Evolutionary conservation across 2,329 filamentous ascomycete genomes (phyloP).

Genomic region (Pseudogymnoascus sp.): DNA sequence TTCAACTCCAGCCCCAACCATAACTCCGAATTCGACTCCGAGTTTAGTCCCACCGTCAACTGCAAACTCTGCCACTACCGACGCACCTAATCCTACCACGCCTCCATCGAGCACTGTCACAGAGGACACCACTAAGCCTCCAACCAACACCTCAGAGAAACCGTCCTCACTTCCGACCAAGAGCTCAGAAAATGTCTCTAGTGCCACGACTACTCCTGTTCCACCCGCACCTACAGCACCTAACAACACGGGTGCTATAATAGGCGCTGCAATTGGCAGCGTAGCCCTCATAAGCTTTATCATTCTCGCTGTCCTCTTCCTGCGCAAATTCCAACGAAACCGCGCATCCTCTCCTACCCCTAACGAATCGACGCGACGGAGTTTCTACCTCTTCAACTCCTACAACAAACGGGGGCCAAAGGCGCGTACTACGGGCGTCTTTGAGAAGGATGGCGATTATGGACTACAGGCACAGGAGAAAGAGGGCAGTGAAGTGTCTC

Average conservation of each 20-base stretch:
- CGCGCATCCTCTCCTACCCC: neutral
- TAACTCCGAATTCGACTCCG: no score
- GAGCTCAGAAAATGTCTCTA: neutral
- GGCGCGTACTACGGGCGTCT: neutral
- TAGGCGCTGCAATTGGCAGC: conserved; percentile 31
- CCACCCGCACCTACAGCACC: neutral
- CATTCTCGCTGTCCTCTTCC: conserved; percentile 14
- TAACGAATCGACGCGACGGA: neutral
- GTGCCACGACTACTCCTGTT: neutral
- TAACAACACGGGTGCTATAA: conserved; percentile 29
- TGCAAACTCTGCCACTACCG: no score
- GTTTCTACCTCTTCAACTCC: neutral
- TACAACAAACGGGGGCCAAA: no score
- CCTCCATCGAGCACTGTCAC: no score
- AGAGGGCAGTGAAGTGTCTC: neutral
- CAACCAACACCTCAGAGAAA: no score
- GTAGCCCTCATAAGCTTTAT: conserved; percentile 30
- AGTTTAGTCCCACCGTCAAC: no score
- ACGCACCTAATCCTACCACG: no score
- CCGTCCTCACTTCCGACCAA: no score
- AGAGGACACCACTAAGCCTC: neutral
- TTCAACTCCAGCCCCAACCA: neutral
- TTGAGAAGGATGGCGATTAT: no score
- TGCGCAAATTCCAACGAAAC: neutral
- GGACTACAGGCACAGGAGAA: no score